These are phyloP conservation scores for Ophiostoma australiae DNA, from an alignment of 2,329 filamentous ascomycete species.

Conservation along the genomic window DNA sequence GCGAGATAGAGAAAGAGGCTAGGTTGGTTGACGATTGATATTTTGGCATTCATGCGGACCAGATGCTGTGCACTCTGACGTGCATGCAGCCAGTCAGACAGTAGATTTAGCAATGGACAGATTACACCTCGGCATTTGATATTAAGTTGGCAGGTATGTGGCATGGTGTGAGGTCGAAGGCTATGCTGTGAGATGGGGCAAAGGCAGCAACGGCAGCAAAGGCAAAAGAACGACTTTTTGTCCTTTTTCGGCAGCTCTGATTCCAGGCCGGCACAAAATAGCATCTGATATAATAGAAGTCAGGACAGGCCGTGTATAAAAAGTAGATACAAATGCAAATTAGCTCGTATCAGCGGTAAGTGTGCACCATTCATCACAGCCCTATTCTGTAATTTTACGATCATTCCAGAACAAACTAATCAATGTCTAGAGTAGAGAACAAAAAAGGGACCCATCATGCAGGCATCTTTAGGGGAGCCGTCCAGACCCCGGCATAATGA, in stretches of 20 bases:
- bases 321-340: neutral
- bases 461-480: neutral
- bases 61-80: neutral
- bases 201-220: neutral
- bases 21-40: neutral
- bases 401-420: neutral
- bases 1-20: neutral
- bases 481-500: neutral
- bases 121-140: neutral
- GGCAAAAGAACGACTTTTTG: neutral
- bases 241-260: neutral
- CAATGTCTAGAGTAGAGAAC: too few species aligned
- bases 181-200: neutral
- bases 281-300: neutral
- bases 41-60: neutral
- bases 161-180: too few species aligned
- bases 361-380: neutral
- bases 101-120: neutral
- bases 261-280: neutral
- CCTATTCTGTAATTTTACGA: neutral
- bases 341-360: neutral
- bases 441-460: neutral
- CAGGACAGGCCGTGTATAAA: neutral
- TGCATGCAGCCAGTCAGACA: constrained; percentile 1
- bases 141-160: neutral